phyloP scores from a whole-genome alignment of 2,329 filamentous ascomycete genomes.

The Thielaviopsis populi region DNA sequence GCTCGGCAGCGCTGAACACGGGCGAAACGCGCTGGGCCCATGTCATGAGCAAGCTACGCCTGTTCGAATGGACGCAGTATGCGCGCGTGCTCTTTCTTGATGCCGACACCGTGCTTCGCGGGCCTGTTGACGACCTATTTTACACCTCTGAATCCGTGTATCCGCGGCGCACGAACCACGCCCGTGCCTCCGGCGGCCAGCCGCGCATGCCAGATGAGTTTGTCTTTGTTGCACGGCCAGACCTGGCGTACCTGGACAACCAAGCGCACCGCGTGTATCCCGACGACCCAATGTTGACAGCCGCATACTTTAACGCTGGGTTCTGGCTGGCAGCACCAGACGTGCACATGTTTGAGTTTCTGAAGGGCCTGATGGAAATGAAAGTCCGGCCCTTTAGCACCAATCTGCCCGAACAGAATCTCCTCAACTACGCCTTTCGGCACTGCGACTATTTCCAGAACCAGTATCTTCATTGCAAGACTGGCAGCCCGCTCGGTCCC shows the following conservation, averaged over 20 bases:
- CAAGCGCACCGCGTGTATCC: constrained; percentile 27
- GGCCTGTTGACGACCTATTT: constrained; percentile 27
- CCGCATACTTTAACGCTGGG: constrained; percentile 26
- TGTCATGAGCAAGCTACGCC: constrained; percentile 29
- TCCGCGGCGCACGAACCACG: constrained; percentile 16
- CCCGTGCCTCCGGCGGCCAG: constrained; percentile 22
- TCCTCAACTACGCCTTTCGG: constrained; percentile 31
- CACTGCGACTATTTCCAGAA: constrained; percentile 16
- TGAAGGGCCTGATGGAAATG: constrained; percentile 22
- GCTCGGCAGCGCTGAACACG: constrained; percentile 21
- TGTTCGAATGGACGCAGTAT: constrained; percentile 29
- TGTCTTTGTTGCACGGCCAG: constrained; percentile 24
- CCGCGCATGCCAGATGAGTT: constrained; percentile 23
- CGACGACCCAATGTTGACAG: constrained; percentile 21
- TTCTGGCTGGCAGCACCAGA: constrained; percentile 29
- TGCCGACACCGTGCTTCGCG: constrained; percentile 27
- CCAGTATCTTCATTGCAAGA: constrained; percentile 8
- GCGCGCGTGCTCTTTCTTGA: constrained; percentile 30
- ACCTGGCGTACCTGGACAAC: constrained; percentile 23
- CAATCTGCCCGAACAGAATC: constrained; percentile 28
- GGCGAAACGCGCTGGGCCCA: constrained; percentile 28
- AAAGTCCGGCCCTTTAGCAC: constrained; percentile 26
- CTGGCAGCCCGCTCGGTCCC: constrained; percentile 11
- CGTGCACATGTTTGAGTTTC: constrained; percentile 26
- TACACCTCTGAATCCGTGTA: constrained; percentile 21